phyloP scores from a whole-genome alignment of 2,329 filamentous ascomycete genomes.

The Teratosphaeria nubilosa region DNA sequence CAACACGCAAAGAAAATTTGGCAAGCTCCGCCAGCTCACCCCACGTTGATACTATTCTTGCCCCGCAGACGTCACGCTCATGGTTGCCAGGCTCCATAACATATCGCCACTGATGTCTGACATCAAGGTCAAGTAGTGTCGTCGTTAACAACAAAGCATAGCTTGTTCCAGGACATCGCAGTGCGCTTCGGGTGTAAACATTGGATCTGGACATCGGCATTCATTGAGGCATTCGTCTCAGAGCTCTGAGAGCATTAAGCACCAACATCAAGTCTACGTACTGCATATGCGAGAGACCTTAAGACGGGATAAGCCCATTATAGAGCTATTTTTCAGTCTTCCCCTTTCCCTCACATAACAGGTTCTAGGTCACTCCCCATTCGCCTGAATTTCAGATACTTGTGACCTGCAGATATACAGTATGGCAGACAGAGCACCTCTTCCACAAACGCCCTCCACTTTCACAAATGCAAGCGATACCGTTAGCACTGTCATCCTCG shows the following conservation, averaged over 20 bases:
- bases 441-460: constrained; percentile 5
- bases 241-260: too few relatives aligned
- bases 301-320: neutral
- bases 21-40: neutral
- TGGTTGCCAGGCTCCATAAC: neutral
- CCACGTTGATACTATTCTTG: neutral
- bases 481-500: constrained; percentile 54
- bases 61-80: constrained; percentile 1
- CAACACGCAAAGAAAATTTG: neutral
- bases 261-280: too few relatives aligned
- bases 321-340: neutral
- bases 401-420: neutral
- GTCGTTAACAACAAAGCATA: neutral
- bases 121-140: too few relatives aligned
- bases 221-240: too few relatives aligned
- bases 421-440: neutral
- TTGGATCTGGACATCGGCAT: too few relatives aligned
- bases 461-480: constrained; percentile 17
- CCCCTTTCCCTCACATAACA: neutral
- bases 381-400: neutral
- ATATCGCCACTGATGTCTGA: neutral
- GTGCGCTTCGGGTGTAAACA: too few relatives aligned
- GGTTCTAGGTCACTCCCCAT: neutral
- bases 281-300: too few relatives aligned
- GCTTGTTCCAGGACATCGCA: too few relatives aligned